These are phyloP conservation scores for Triticum timopheevii DNA, from an alignment of 176 grass and related monocot species.

Conservation along the genomic window DNA sequence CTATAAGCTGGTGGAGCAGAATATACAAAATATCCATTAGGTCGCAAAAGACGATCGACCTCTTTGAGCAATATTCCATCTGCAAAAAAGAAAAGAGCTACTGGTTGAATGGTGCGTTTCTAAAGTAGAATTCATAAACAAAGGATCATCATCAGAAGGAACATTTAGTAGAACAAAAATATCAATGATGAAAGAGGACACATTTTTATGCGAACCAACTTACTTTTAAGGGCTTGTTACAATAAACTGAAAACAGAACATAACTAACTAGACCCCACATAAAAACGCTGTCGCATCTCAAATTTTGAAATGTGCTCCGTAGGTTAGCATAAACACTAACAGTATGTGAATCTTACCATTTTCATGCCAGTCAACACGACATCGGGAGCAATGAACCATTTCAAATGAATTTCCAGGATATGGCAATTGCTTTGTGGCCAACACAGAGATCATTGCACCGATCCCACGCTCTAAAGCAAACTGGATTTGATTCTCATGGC, in stretches of 20 bases:
- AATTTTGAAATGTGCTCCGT: background rate
- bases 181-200: background rate
- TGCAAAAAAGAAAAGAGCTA: slow-evolving; percentile 38
- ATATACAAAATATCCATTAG: slow-evolving; percentile 97
- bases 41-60: slow-evolving; percentile 78
- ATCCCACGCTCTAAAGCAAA: slow-evolving; percentile 96
- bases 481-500: slow-evolving; percentile 98
- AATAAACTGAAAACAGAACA: slow-evolving; percentile 6
- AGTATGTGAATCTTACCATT: slow-evolving; percentile 59
- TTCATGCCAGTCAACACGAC: slow-evolving; percentile 96
- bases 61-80: slow-evolving; percentile 99
- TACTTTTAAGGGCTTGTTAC: slow-evolving; percentile 5
- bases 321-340: background rate
- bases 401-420: slow-evolving; percentile 87
- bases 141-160: slow-evolving; percentile 20
- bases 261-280: background rate
- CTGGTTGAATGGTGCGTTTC: background rate
- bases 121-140: slow-evolving; percentile 6
- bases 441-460: slow-evolving; percentile 82
- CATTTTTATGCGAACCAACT: background rate
- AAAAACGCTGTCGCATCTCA: background rate
- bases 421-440: slow-evolving; percentile 90
- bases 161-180: background rate
- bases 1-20: slow-evolving; percentile 96
- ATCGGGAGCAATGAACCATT: slow-evolving; percentile 97